Percentiles rank a stretch among this genome's conserved stretches.
phyloP scores from a whole-genome alignment of 2,329 filamentous ascomycete genomes.

The Fusarium goolgardi region DNA sequence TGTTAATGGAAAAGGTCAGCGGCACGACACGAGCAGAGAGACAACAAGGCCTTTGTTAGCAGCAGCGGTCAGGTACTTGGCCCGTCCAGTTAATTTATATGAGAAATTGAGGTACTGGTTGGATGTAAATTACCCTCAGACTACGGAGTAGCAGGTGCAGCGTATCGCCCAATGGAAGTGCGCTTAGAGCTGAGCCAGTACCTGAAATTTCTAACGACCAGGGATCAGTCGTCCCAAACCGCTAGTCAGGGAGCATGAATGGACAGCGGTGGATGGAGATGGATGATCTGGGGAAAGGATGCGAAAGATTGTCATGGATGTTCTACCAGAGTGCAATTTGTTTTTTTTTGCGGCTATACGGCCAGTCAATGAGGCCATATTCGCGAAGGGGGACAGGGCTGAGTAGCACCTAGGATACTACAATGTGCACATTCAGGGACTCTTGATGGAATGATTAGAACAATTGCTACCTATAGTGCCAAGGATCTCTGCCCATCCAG shows the following conservation, averaged over 20 bases:
- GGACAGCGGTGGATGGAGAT: not conserved
- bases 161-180: constrained; percentile 25
- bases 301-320: constrained; percentile 9
- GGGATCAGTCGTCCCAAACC: not conserved
- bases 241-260: constrained; percentile 5
- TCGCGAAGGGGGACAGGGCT: not conserved
- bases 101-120: constrained; percentile 20
- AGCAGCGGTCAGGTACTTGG: constrained; percentile 2
- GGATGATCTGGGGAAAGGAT: constrained; percentile 20
- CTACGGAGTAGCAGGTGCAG: constrained; percentile 12
- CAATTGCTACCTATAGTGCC: not conserved
- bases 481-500: constrained; percentile 7
- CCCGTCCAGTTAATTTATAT: constrained; percentile 4
- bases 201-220: constrained; percentile 33
- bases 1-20: constrained; percentile 15
- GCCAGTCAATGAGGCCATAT: constrained; percentile 25
- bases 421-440: not conserved
- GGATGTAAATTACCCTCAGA: constrained; percentile 15
- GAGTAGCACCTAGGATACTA: not conserved
- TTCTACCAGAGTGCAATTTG: not conserved
- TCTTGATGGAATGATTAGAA: constrained; percentile 10
- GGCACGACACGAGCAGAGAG: constrained; percentile 16
- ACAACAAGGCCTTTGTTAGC: constrained; percentile 24
- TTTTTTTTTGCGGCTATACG: constrained; percentile 12
- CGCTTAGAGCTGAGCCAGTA: constrained; percentile 21